phyloP scores from a whole-genome alignment of 2,329 filamentous ascomycete genomes.

The Periconia digitata region DNA sequence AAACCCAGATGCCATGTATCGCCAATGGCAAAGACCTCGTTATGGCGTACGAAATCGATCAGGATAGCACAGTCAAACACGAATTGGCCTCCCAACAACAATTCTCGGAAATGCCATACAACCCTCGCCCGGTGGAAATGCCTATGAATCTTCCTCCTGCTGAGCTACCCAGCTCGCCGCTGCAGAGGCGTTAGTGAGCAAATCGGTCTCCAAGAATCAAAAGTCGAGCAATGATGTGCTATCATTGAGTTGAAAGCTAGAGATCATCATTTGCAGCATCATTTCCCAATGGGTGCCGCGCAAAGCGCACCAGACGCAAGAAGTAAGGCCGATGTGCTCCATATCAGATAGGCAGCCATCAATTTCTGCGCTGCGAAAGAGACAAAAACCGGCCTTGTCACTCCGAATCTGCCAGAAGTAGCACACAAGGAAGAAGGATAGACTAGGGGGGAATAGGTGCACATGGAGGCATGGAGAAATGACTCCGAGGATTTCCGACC shows the following conservation, averaged over 20 bases:
- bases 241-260: neutral
- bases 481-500: slow-evolving; percentile 7
- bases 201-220: neutral
- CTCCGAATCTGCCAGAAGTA: neutral
- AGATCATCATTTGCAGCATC: no score
- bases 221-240: neutral
- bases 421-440: neutral
- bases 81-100: slow-evolving; percentile 1
- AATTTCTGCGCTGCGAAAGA: neutral
- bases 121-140: slow-evolving; percentile 8
- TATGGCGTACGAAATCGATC: slow-evolving; percentile 13
- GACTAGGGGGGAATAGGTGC: neutral
- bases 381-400: neutral
- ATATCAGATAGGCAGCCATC: no score
- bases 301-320: neutral
- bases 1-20: neutral
- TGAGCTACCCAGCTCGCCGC: neutral
- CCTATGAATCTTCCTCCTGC: slow-evolving; percentile 5
- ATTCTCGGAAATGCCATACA: slow-evolving; percentile 10
- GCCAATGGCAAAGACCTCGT: neutral
- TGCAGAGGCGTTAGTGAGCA: neutral
- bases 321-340: no score
- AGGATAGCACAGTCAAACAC: slow-evolving; percentile 14
- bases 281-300: no score
- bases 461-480: slow-evolving; percentile 6